These are phyloP conservation scores for Flaveria linearis DNA, from an alignment of 129 eudicot species.

Conservation along the genomic window DNA sequence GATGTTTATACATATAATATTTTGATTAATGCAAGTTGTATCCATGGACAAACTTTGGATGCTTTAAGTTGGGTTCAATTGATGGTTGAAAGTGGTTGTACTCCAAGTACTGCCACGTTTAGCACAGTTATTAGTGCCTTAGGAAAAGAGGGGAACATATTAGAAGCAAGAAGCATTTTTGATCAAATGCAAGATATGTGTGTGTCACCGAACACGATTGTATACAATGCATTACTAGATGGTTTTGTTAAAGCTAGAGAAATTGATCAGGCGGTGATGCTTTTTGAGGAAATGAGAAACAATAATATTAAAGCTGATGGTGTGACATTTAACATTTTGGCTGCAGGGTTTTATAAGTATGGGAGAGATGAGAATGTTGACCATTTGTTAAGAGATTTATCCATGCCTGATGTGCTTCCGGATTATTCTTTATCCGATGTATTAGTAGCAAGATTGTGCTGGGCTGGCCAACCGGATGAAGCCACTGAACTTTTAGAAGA, in stretches of 20 bases:
- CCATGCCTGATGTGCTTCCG: slow-evolving; percentile 40
- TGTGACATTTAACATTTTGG: slow-evolving; percentile 78
- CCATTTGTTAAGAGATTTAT: slow-evolving; percentile 46
- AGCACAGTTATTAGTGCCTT: slow-evolving; percentile 59
- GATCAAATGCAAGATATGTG: slow-evolving; percentile 58
- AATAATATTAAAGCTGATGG: slow-evolving; percentile 70
- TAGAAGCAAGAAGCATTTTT: slow-evolving; percentile 62
- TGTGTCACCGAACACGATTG: slow-evolving; percentile 44
- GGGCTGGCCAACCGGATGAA: slow-evolving; percentile 68
- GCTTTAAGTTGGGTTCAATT: slow-evolving; percentile 58
- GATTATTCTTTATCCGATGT: slow-evolving; percentile 60
- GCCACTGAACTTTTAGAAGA: slow-evolving; percentile 56
- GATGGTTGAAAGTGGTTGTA: slow-evolving; percentile 67
- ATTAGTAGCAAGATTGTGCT: slow-evolving; percentile 68
- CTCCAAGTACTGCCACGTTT: slow-evolving; percentile 65
- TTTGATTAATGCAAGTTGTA: slow-evolving; percentile 72
- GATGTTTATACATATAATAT: slow-evolving; percentile 71
- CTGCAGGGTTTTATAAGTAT: slow-evolving; percentile 70
- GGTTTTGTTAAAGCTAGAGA: slow-evolving; percentile 87
- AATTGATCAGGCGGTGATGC: slow-evolving; percentile 55
- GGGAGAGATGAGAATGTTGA: slow-evolving; percentile 60
- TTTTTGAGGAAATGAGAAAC: slow-evolving; percentile 71
- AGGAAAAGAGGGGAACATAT: slow-evolving; percentile 74
- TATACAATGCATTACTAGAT: slow-evolving; percentile 75
- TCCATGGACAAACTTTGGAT: slow-evolving; percentile 59